Evolutionary conservation across 371 early-diverging fungal species (phyloP).

Genomic region (Mycotypha africana): DNA sequence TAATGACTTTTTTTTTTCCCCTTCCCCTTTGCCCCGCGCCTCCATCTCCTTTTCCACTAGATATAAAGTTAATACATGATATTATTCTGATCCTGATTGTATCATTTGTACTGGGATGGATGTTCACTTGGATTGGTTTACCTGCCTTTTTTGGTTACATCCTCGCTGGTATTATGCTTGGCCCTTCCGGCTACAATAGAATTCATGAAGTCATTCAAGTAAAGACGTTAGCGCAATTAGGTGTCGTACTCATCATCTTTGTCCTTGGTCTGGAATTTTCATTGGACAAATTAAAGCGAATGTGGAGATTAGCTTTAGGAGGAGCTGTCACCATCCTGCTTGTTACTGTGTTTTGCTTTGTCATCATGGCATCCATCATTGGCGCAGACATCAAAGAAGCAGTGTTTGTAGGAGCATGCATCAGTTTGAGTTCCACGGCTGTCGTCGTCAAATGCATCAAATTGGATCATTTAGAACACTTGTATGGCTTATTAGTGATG

Average conservation of each 20-base stretch:
- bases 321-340: slow-evolving; percentile 45
- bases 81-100: slow-evolving; percentile 44
- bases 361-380: slow-evolving; percentile 32
- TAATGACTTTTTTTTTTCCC: no score
- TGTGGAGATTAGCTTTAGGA: slow-evolving; percentile 49
- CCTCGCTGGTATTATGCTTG: slow-evolving; percentile 50
- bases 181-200: slow-evolving; percentile 46
- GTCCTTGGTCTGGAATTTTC: slow-evolving; percentile 61
- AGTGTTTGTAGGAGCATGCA: slow-evolving; percentile 48
- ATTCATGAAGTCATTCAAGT: slow-evolving; percentile 52
- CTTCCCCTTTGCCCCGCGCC: no score
- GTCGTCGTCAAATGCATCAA: slow-evolving; percentile 51
- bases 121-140: slow-evolving; percentile 40
- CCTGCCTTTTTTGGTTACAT: slow-evolving; percentile 63
- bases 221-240: slow-evolving; percentile 53
- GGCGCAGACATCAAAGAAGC: slow-evolving; percentile 40
- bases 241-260: slow-evolving; percentile 54
- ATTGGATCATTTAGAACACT: slow-evolving; percentile 38
- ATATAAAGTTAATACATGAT: slow-evolving; percentile 50
- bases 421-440: slow-evolving; percentile 52
- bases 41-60: slow-evolving; percentile 24
- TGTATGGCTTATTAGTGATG: slow-evolving; percentile 49
- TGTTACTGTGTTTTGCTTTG: slow-evolving; percentile 33
- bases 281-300: slow-evolving; percentile 44
- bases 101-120: slow-evolving; percentile 41